Conservation (phyloP, 768 basidiomycete genomes). For the Hydnomerulius pinastri region DNA sequence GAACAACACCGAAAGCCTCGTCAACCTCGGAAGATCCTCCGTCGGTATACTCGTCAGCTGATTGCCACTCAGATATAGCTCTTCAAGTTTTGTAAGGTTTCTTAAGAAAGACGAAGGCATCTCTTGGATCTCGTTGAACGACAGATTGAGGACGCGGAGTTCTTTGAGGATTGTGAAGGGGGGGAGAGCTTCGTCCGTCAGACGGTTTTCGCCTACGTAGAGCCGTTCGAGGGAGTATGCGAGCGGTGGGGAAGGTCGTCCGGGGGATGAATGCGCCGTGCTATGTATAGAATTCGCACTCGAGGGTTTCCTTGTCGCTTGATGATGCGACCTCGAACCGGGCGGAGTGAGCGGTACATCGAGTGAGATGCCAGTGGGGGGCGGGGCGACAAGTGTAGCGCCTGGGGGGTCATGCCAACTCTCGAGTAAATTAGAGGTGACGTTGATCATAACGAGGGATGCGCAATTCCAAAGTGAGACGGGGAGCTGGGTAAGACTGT, state of each 20-base stretch:
- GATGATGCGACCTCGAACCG: slow-evolving; percentile 17
- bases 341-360: slow-evolving; percentile 19
- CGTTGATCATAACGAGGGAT: slow-evolving; percentile 71
- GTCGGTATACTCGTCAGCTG: slow-evolving; percentile 86
- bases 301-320: slow-evolving; percentile 36
- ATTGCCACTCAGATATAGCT: slow-evolving; percentile 95
- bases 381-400: slow-evolving; percentile 27
- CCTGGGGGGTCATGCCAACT: slow-evolving; percentile 68
- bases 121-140: slow-evolving; percentile 93
- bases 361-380: slow-evolving; percentile 21
- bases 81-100: slow-evolving; percentile 69
- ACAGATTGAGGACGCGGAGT: slow-evolving; percentile 83
- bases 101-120: slow-evolving; percentile 78
- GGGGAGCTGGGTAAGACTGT: slow-evolving; percentile 79
- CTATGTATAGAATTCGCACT: slow-evolving; percentile 31
- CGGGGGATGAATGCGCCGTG: slow-evolving; percentile 17
- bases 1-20: slow-evolving; percentile 71
- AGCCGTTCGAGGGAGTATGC: slow-evolving; percentile 73
- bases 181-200: slow-evolving; percentile 78
- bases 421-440: slow-evolving; percentile 83
- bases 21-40: slow-evolving; percentile 79
- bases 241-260: slow-evolving; percentile 52
- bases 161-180: slow-evolving; percentile 75
- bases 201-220: slow-evolving; percentile 87
- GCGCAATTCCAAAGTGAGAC: slow-evolving; percentile 82